Percentiles rank a stretch among this genome's conserved stretches.
phyloP scores from a whole-genome alignment of 257 asterid genomes.

The Solanum ossicruentum region DNA sequence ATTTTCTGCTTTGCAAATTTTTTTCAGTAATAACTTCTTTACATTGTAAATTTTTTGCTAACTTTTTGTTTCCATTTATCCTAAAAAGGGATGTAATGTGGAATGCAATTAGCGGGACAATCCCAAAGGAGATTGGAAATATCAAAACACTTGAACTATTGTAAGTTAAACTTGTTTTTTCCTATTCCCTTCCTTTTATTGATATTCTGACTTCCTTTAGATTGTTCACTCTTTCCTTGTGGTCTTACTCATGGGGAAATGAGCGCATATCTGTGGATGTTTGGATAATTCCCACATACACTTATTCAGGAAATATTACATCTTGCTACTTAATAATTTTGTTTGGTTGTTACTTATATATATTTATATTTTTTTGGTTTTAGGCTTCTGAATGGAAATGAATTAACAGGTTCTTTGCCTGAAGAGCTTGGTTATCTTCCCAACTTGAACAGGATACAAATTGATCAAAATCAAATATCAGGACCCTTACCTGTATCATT shows the following conservation, averaged over 20 bases:
- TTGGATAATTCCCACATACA: neutral
- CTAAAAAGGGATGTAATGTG: conserved; percentile 83
- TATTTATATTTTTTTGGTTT: conserved; percentile 5
- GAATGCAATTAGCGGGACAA: conserved; percentile 67
- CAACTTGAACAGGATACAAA: conserved; percentile 84
- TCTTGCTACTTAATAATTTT: neutral
- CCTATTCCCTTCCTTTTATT: neutral
- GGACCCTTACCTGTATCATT: conserved; percentile 76
- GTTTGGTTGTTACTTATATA: neutral
- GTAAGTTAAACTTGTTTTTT: conserved; percentile 37
- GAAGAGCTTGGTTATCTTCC: conserved; percentile 80
- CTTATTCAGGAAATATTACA: neutral
- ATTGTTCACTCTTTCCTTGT: neutral
- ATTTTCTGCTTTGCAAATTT: neutral
- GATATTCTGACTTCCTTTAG: neutral
- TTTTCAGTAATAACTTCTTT: neutral
- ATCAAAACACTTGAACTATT: conserved; percentile 47
- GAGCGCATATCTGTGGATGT: neutral
- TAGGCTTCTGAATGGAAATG: conserved; percentile 95
- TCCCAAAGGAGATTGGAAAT: conserved; percentile 93
- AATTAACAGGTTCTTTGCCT: conserved; percentile 82
- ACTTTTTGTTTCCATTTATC: conserved; percentile 1
- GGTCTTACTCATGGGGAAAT: neutral
- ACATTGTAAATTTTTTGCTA: neutral
- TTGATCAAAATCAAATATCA: conserved; percentile 78